Base-by-base conservation (phyloP, 345 rosid genomes). In the Boechera divaricarpa region DNA sequence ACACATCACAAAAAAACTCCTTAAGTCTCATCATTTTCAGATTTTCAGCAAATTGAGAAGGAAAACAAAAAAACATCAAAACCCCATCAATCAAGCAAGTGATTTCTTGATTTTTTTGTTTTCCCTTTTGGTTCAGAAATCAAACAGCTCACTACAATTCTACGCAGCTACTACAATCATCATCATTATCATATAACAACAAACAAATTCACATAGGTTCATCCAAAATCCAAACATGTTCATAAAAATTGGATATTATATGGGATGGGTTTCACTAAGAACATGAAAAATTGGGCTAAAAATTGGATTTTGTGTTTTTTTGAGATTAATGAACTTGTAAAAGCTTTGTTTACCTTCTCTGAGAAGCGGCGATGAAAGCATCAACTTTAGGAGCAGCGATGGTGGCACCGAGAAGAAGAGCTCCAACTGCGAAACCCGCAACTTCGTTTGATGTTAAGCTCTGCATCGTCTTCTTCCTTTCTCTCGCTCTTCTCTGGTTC, bases 401-500 rank as follows among this genome's bases (percentile, higher is more conserved):
- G 63, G 92, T 81, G 65, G 87, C 89, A 68, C 86, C 81, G 0
- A 91, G 76, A 54, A 91, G 86, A 29, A 91, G 72, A 74, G 88
- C 76, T 5, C 94, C 94, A 1, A 91, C 92, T 7, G 88, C 94
- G 7, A 85, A 82, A 24, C 97, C 97, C 11, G 94, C 97, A 1
- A 89, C 18, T 81, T 91, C 94, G 53, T 87, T 91, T 47, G 87
- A 84, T 61, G 97, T 89, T 70, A 89, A 79, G 67, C 78, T 78
- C 44, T 84, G 84, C 97, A 91, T 91, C 67, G 12, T 63, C 69
- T 64, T 42, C 72, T 51, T 48, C 48, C 26, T 39, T 32, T 13
- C 15, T 44, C 69, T 42, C 36, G 6, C 54, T 28, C 55, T 29
- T 28, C 67, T 33, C 35, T 66, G 48, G 5, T 29, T 32, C 45